Evolutionary conservation across 2,329 filamentous ascomycete species (phyloP), one percentile per base, ranked within the genome.

Genomic region (Ambrosiella xylebori): DNA sequence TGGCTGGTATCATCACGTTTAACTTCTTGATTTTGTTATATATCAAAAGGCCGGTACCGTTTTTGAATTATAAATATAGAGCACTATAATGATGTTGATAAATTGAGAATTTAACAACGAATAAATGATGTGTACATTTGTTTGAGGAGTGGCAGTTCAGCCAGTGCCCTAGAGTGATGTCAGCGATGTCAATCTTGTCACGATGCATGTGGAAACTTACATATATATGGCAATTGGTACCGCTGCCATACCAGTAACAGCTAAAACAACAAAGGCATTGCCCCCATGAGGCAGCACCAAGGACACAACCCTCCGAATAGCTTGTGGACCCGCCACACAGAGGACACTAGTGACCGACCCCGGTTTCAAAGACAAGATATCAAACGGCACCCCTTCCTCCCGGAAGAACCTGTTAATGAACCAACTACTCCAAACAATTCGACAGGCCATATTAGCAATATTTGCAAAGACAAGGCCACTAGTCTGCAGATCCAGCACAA

Each of bases 381-480:
- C 64, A 36, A 82, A 71, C 3, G 63, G 63, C 7, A 68, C 68
- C 1, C 71, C 73, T 49, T 76, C 71, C 13, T 66, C 66, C 4
- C 59, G 64, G 61, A 94, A 82, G 67, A 82, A 94, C 0, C 68
- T 63, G 39, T 68, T 71, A 59, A 96, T 86, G 66, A 95, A 98
- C 50, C 68, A 66, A 15, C 73, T 70, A 65, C 89, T 93, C 87
- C 89, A 98, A 7, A 80, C 61, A 59, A 95, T 94, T 61, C 93
- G 80, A 64, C 91, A 80, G 0, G 73, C 71, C 90, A 98, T 95
- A 67, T 96, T 97, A 64, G 95, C 80, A 51, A 80, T 82, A 68
- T 97, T 98, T 56, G 90, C 90, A 63, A 80, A 77, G 0, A 98
- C 88, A 49, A 98, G 73, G 0, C 93, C 93, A 47, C 77, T 74